Percentiles rank a stretch among this genome's conserved stretches.
Conservation (phyloP, 371 early-diverging fungal species). For the Rozella allomycis region DNA sequence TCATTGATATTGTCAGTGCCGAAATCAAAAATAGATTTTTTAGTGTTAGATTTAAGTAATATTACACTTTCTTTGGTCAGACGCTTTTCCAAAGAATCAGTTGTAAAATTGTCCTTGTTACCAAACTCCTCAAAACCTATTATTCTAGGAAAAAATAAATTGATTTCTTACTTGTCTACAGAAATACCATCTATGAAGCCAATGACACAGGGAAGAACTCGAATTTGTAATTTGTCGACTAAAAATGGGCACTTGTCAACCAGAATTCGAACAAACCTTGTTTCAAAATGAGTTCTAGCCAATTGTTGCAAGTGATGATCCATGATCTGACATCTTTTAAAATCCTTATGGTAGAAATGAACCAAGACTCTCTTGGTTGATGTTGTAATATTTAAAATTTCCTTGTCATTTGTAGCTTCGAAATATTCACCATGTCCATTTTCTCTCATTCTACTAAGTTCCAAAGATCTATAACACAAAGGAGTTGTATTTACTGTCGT, state of each 20-base stretch:
- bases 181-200: constrained; percentile 47
- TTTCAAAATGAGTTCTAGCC: constrained; percentile 51
- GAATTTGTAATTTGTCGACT: constrained; percentile 62
- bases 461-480: background rate
- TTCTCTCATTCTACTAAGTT: constrained; percentile 16
- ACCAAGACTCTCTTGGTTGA: constrained; percentile 46
- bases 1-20: no score
- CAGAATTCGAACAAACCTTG: constrained; percentile 63
- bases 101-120: constrained; percentile 60
- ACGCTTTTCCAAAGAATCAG: constrained; percentile 48
- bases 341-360: constrained; percentile 78
- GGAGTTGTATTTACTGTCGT: constrained; percentile 18
- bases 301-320: constrained; percentile 63
- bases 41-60: no score
- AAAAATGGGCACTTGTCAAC: constrained; percentile 76
- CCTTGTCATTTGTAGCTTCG: constrained; percentile 58
- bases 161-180: constrained; percentile 31
- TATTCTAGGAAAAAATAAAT: constrained; percentile 20
- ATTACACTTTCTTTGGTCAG: no score
- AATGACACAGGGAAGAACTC: constrained; percentile 75
- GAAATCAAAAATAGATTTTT: no score
- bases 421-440: constrained; percentile 55
- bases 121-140: constrained; percentile 89
- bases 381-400: constrained; percentile 59
- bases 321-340: constrained; percentile 77